phyloP scores from a whole-genome alignment of 2,329 filamentous ascomycete species.

The Colletotrichum sp. region DNA sequence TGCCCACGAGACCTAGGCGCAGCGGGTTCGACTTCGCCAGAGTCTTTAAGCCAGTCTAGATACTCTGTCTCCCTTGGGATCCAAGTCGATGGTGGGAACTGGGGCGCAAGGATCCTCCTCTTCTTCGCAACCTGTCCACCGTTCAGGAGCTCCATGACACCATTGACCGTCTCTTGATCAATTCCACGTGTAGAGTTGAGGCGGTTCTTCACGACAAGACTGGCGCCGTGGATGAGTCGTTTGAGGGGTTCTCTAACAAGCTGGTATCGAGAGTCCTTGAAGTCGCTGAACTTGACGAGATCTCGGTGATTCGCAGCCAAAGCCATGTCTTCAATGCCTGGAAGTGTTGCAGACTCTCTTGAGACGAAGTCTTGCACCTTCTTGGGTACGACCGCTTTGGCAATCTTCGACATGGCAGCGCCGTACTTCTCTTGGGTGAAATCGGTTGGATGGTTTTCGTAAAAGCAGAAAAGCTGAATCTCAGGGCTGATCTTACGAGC shows the following conservation, averaged over 20 bases:
- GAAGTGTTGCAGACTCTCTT: conserved; percentile 43
- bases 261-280: conserved; percentile 41
- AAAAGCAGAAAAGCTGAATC: conserved; percentile 44
- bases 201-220: conserved; percentile 39
- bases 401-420: conserved; percentile 37
- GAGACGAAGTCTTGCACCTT: conserved; percentile 43
- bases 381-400: conserved; percentile 34
- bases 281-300: conserved; percentile 46
- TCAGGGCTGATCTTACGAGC: conserved; percentile 37
- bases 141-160: conserved; percentile 36
- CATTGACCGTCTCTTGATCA: conserved; percentile 35
- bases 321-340: conserved; percentile 38
- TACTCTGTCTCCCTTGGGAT: conserved; percentile 41
- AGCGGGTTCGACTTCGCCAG: background rate
- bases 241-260: conserved; percentile 42
- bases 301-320: conserved; percentile 43
- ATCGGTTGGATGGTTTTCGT: conserved; percentile 43
- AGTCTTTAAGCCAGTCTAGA: conserved; percentile 36
- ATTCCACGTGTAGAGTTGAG: conserved; percentile 40
- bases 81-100: conserved; percentile 41
- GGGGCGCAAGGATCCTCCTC: conserved; percentile 31
- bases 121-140: conserved; percentile 38
- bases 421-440: conserved; percentile 26
- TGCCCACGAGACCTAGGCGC: conserved; percentile 26
- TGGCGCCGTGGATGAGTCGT: conserved; percentile 39